phyloP scores from a whole-genome alignment of 2,329 filamentous ascomycete species.

The Colletotrichum somersetense region DNA sequence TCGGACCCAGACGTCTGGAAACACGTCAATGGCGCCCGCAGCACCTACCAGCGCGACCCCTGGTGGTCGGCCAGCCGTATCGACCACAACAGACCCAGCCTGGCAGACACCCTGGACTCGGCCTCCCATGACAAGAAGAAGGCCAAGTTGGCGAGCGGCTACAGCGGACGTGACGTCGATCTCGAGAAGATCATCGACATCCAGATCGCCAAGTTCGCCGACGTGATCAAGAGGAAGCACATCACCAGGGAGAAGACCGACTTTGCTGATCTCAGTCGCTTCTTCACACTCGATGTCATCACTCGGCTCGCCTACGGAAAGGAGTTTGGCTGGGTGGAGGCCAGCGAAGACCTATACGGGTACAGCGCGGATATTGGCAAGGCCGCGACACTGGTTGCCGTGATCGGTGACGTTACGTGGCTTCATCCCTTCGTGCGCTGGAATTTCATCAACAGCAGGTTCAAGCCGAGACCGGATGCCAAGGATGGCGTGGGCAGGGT shows the following conservation, averaged over 20 bases:
- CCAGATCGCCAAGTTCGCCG: background rate
- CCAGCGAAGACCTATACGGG: conserved; percentile 56
- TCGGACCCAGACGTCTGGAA: conserved; percentile 5
- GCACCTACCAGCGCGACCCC: background rate
- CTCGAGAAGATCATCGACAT: background rate
- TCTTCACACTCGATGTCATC: conserved; percentile 63
- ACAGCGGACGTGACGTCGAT: conserved; percentile 8
- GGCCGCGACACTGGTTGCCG: conserved; percentile 31
- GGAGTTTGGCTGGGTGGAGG: conserved; percentile 57
- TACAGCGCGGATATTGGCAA: conserved; percentile 45
- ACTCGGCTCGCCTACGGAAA: conserved; percentile 61
- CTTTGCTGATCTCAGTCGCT: conserved; percentile 58
- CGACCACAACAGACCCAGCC: background rate
- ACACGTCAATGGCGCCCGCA: conserved; percentile 1
- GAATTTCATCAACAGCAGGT: background rate
- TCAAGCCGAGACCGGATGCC: conserved; percentile 4
- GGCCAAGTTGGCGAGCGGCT: conserved; percentile 2
- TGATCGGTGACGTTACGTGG: background rate
- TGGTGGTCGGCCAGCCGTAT: conserved; percentile 2
- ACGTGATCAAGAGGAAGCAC: conserved; percentile 17
- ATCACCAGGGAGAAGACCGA: conserved; percentile 41
- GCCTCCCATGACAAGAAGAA: background rate
- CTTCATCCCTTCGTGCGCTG: background rate
- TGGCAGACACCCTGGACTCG: background rate
- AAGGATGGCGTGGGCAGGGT: conserved; percentile 24